Conservation (phyloP, 345 rosid species). For the Kernera saxatilis region DNA sequence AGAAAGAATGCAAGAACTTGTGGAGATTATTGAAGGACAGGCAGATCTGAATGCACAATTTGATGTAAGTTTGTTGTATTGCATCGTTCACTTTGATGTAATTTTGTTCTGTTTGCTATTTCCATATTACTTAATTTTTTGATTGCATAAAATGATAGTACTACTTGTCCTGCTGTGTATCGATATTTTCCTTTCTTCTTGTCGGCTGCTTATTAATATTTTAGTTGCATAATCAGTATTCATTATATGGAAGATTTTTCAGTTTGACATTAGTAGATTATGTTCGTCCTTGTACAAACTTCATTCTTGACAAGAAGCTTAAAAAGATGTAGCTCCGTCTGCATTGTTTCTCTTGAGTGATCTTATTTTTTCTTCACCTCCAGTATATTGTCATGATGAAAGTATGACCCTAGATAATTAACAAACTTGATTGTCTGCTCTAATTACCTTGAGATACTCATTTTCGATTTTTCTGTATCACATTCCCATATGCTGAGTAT, state of each 20-base stretch:
- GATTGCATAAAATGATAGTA: not conserved
- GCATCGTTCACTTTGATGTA: slow-evolving; percentile 41
- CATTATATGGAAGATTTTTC: not conserved
- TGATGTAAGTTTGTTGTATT: slow-evolving; percentile 48
- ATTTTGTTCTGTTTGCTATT: slow-evolving; percentile 24
- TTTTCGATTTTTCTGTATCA: too few relatives aligned
- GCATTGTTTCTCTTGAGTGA: not conserved
- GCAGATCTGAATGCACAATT: slow-evolving; percentile 93
- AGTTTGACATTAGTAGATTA: not conserved
- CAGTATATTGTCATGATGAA: not conserved
- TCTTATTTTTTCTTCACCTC: not conserved
- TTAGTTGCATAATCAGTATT: not conserved
- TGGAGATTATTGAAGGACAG: slow-evolving; percentile 86
- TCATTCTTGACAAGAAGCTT: not conserved
- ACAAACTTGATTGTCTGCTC: not conserved
- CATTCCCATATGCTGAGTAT: not conserved
- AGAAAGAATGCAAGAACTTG: slow-evolving; percentile 91
- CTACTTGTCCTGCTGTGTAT: not conserved
- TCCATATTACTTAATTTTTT: too few relatives aligned
- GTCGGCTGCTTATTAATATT: not conserved
- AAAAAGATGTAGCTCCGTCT: not conserved
- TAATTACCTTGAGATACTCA: not conserved
- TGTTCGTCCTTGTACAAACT: not conserved
- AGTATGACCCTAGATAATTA: not conserved
- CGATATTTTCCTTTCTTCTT: not conserved